phyloP scores from a whole-genome alignment of 2,329 filamentous ascomycete species.

The Alternaria hordeiaustralica region DNA sequence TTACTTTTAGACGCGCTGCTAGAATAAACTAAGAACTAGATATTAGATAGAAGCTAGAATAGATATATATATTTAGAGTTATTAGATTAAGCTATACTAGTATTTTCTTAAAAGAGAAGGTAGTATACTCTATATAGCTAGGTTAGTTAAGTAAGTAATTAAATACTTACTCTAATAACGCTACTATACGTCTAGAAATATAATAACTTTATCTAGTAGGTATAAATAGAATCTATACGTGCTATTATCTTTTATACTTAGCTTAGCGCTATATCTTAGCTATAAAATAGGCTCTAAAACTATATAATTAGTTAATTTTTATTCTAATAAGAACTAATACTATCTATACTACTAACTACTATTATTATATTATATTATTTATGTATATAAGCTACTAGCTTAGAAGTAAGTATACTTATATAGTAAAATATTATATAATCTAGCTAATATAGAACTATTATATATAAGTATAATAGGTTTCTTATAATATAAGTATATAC shows the following conservation, averaged over 20 bases:
- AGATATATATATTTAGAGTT: neutral
- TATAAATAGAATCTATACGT: neutral
- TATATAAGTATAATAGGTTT: neutral
- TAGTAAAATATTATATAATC: neutral
- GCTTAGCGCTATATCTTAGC: neutral
- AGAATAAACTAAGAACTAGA: neutral
- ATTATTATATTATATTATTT: rapidly evolving
- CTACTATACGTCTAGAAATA: neutral
- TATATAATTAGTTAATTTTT: neutral
- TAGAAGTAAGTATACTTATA: neutral
- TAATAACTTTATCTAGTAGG: neutral
- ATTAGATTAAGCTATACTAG: neutral
- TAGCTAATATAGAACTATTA: neutral
- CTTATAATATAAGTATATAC: neutral
- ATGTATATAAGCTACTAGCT: neutral
- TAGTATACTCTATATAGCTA: neutral
- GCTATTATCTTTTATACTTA: neutral
- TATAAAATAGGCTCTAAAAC: neutral
- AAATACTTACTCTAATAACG: neutral
- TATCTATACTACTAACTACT: neutral
- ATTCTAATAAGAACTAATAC: neutral
- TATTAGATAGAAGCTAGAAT: neutral
- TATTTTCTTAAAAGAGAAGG: neutral
- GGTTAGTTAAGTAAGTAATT: neutral
- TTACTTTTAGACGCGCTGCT: neutral